phyloP scores from a whole-genome alignment of 2,329 filamentous ascomycete species.

The Neonectria sp. region DNA sequence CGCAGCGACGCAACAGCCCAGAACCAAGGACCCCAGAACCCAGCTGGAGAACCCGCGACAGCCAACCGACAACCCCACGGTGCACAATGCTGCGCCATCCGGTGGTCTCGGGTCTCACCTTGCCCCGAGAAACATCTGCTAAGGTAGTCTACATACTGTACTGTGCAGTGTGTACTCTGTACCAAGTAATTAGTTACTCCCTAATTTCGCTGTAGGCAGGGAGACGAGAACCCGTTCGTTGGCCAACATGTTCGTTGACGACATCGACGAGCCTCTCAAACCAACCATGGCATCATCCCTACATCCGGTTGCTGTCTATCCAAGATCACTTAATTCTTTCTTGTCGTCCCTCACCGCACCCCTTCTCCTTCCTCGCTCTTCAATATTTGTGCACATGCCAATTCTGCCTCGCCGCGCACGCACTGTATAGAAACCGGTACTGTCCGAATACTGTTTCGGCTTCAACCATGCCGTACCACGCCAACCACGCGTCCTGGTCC shows the following conservation, averaged over 20 bases:
- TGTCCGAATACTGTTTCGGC: constrained; percentile 8
- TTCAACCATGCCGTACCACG: constrained; percentile 22
- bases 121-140: neutral
- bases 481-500: constrained; percentile 19
- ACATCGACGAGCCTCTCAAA: neutral
- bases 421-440: constrained; percentile 15
- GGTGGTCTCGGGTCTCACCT: constrained; percentile 24
- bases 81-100: constrained; percentile 24
- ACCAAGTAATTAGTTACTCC: too few relatives aligned
- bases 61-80: constrained; percentile 49
- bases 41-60: constrained; percentile 35
- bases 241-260: neutral
- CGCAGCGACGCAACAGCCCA: constrained; percentile 11
- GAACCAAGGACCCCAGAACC: constrained; percentile 11
- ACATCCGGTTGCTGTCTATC: neutral
- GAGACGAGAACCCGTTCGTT: neutral
- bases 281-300: constrained; percentile 12
- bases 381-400: neutral
- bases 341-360: neutral
- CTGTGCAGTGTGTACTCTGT: too few relatives aligned
- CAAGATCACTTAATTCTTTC: constrained; percentile 1
- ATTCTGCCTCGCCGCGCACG: constrained; percentile 9
- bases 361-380: neutral
- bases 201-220: neutral
- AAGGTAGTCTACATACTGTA: too few relatives aligned